Base-by-base conservation (phyloP, 1,284 basidiomycete genomes). In the Cystobasidium slooffiae region DNA sequence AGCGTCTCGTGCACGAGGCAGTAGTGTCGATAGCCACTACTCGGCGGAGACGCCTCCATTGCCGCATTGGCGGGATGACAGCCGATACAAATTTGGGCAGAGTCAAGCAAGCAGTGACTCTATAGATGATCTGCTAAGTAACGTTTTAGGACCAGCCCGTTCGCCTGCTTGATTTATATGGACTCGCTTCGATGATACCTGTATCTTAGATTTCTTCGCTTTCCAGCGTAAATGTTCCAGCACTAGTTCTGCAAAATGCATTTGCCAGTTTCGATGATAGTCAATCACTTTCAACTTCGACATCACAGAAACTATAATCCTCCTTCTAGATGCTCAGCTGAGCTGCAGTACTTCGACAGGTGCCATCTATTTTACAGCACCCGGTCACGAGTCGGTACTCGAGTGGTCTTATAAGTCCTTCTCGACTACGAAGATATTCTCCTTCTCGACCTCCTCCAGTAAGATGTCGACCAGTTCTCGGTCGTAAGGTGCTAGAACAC, bases 341-440 rank as follows among this genome's bases (percentile, higher is more conserved):
- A 31, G 31, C 31, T 31, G 31, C 31, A 31, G 31, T 31, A 31
- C 31, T 31, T 31, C 2, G 31, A 31, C 31, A 31, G 31, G 31
- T 31, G 31, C 31, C 31, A 31, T 31, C 31, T 31, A 31, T 31
- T 31, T 1, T 31, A 31, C 31, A 31, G 31, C 31, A 31, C 31
- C 31, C 1, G 31, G 31, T 31, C 31, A 5, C 31, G 31, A 31
- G 31, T 31, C 47, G 3, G 47, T 14, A 51, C 47, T 51, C 14
- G 47, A 44, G 16, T 22, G 18, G 20, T 4, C 12, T 41, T 84
- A 85, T 47, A 85, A 79, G 72, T 81, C 80, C 79, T 84, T 83
- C 84, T 97, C 94, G 66, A 91, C 84, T 80, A 96, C 86, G 41
- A 89, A 90, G 78, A 96, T 83, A 12, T 93, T 92, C 85, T 96